Percentiles rank a stretch among this genome's conserved stretches.
These are phyloP conservation scores for Scopulariopsis brevicaulis DNA, from an alignment of 2,329 filamentous ascomycete species.

Conservation along the genomic window DNA sequence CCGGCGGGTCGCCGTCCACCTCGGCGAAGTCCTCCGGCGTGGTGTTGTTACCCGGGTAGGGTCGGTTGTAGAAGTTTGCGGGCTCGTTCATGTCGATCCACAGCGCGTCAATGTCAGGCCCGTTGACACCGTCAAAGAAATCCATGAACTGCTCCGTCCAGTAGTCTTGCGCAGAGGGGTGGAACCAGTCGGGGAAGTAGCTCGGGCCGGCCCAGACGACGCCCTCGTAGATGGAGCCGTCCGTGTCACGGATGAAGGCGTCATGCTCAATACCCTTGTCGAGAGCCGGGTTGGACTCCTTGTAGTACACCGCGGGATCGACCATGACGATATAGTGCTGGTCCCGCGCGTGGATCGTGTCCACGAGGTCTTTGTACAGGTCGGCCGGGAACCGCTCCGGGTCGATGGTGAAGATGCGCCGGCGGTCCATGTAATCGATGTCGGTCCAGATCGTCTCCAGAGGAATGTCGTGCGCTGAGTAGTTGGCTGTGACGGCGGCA, in stretches of 20 bases:
- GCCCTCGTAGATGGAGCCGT: constrained; percentile 48
- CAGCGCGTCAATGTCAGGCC: constrained; percentile 62
- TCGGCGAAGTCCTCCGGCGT: background rate
- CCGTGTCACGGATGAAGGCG: constrained; percentile 35
- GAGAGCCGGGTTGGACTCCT: constrained; percentile 29
- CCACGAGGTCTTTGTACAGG: constrained; percentile 53
- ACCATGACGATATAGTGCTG: constrained; percentile 72
- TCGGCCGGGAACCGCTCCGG: constrained; percentile 41
- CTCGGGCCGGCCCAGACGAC: constrained; percentile 71
- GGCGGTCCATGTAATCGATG: constrained; percentile 24
- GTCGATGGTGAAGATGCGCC: background rate
- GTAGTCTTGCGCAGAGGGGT: constrained; percentile 43
- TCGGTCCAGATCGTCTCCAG: constrained; percentile 43
- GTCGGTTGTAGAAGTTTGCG: constrained; percentile 16
- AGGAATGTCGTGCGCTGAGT: constrained; percentile 52
- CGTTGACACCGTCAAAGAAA: constrained; percentile 44
- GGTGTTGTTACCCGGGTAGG: background rate
- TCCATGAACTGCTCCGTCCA: constrained; percentile 57
- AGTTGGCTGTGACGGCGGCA: constrained; percentile 57
- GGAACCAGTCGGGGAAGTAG: constrained; percentile 70
- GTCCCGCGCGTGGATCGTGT: constrained; percentile 52
- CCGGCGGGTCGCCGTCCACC: constrained; percentile 40
- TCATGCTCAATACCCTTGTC: constrained; percentile 28
- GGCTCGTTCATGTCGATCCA: constrained; percentile 62
- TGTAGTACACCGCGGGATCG: constrained; percentile 52